Evolutionary conservation across 495 filamentous ascomycete species (phyloP).

Genomic region (Penicillium herquei): DNA sequence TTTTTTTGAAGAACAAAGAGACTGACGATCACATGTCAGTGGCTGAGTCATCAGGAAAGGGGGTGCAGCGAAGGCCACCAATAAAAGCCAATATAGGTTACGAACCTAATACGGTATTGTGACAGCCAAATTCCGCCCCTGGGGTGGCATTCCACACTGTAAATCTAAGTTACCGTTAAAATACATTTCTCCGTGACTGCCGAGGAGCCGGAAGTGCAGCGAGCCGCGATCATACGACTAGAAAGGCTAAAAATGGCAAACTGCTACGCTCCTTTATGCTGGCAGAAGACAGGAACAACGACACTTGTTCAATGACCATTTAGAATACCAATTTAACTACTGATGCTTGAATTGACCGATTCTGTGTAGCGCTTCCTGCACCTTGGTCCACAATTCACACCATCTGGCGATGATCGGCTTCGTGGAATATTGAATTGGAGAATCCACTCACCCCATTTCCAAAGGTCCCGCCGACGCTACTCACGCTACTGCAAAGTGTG

Average conservation of each 20-base stretch:
- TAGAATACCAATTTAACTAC: neutral
- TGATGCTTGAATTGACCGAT: conserved; percentile 4
- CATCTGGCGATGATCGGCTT: conserved; percentile 17
- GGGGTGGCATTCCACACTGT: too few relatives aligned
- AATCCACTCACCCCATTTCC: conserved; percentile 17
- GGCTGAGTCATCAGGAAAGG: conserved; percentile 17
- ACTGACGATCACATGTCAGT: conserved; percentile 19
- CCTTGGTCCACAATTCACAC: conserved; percentile 18
- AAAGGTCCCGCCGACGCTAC: conserved; percentile 18
- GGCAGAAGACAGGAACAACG: neutral
- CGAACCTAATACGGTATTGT: neutral
- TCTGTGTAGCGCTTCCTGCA: conserved; percentile 9
- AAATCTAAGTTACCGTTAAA: neutral
- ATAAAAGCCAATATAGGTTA: conserved; percentile 9
- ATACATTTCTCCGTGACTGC: neutral
- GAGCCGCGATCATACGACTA: conserved; percentile 47
- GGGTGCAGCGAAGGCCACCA: conserved; percentile 4
- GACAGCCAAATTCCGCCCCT: neutral
- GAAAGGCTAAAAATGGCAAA: conserved; percentile 12
- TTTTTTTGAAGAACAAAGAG: neutral
- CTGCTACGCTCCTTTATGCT: neutral
- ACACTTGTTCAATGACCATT: neutral
- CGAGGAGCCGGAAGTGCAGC: conserved; percentile 31
- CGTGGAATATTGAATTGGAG: conserved; percentile 12
- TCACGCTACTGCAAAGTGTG: conserved; percentile 14